A percentile compares a stretch with the other conserved stretches of the same genome.
These are phyloP conservation scores for Tritrichomonas musculus DNA, from an alignment of 208 protist genomes.

Conservation along the genomic window DNA sequence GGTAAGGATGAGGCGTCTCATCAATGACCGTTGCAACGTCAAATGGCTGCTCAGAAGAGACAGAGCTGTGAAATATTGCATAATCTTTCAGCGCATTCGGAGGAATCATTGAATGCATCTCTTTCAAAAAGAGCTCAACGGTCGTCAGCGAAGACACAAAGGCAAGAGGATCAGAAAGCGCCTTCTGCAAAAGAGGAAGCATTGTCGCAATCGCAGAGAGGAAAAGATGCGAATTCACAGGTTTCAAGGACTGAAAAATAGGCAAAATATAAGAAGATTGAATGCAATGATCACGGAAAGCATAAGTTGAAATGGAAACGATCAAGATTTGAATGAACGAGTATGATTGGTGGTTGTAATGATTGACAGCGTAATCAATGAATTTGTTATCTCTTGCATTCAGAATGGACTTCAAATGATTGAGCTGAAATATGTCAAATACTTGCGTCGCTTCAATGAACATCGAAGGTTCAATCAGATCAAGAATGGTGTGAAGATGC, in stretches of 20 bases:
- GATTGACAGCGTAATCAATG: neutral
- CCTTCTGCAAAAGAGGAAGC: neutral
- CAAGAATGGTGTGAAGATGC: neutral
- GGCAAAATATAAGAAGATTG: neutral
- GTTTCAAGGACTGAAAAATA: neutral
- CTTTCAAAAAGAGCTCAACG: neutral
- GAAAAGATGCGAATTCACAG: neutral
- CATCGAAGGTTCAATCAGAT: neutral
- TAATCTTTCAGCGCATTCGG: neutral
- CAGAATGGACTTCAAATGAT: neutral
- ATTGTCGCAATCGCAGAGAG: neutral
- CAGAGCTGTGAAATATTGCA: neutral
- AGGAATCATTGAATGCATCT: neutral
- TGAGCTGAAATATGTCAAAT: neutral
- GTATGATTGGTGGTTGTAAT: neutral
- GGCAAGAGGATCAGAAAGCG: neutral
- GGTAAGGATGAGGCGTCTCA: conserved; percentile 29
- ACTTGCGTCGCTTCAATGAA: neutral
- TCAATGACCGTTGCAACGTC: neutral
- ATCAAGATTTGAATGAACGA: neutral
- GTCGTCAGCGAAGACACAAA: neutral
- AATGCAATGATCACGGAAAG: neutral
- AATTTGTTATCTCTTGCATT: neutral
- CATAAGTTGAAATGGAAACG: neutral
- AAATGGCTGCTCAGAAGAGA: neutral